A percentile compares a stretch with the other conserved stretches of the same genome.
phyloP scores from a whole-genome alignment of 805 yeast genomes.

The Scheffersomyces coipomensis region DNA sequence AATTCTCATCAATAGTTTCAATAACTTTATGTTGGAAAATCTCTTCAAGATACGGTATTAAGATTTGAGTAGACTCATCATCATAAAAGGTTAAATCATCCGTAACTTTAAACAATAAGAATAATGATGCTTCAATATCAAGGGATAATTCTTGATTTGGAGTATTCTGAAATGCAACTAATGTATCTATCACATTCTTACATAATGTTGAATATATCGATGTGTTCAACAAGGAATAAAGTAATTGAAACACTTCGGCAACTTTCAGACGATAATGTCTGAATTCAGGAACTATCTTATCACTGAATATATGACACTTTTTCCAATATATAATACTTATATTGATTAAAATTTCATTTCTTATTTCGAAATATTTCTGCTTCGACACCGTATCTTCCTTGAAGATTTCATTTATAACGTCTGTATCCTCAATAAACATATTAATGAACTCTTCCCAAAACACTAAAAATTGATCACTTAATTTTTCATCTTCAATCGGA shows the following conservation, averaged over 20 bases:
- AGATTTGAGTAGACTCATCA: constrained; percentile 21
- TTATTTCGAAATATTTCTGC: constrained; percentile 9
- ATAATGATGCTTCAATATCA: constrained; percentile 30
- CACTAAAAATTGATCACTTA: constrained; percentile 50
- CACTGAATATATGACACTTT: constrained; percentile 52
- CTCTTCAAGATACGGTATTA: constrained; percentile 23
- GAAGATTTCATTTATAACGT: constrained; percentile 15
- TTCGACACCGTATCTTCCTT: constrained; percentile 1
- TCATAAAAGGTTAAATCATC: constrained; percentile 48
- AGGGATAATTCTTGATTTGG: not conserved
- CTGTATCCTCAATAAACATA: constrained; percentile 49
- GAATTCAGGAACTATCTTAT: constrained; percentile 52
- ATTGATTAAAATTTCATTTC: constrained; percentile 42
- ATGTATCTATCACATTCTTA: constrained; percentile 2
- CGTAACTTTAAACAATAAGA: constrained; percentile 53
- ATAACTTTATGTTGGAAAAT: constrained; percentile 23
- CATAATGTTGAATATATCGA: constrained; percentile 35
- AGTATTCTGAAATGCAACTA: not conserved
- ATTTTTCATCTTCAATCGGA: constrained; percentile 59
- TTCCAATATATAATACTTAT: constrained; percentile 67
- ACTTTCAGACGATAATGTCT: constrained; percentile 68
- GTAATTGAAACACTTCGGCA: constrained; percentile 70
- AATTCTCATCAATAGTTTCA: constrained; percentile 11
- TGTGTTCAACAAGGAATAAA: constrained; percentile 63
- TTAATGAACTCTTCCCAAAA: constrained; percentile 74